Conservation (phyloP, 345 rosid genomes). For the Arabidopsis thaliana region TAIR10.1 NC_003070.9:29423501-29424000, state of each 20-base stretch:
- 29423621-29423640: conserved; percentile 12
- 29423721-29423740: conserved; percentile 57
- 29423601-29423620: conserved; percentile 28
- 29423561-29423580: background rate
- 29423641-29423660: conserved; percentile 44
- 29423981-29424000: conserved; percentile 81
- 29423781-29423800: conserved; percentile 66
- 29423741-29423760: conserved; percentile 67
- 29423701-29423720: conserved; percentile 54
- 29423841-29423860: conserved; percentile 76
- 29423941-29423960: conserved; percentile 60
- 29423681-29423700: conserved; percentile 55
- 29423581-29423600: background rate
- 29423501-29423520: background rate
- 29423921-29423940: conserved; percentile 69
- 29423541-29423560: conserved; percentile 31
- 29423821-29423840: conserved; percentile 81
- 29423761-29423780: conserved; percentile 68
- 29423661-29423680: conserved; percentile 64
- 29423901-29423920: conserved; percentile 88
- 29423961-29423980: conserved; percentile 62
- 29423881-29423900: conserved; percentile 75
- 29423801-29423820: conserved; percentile 71
- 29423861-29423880: conserved; percentile 63
- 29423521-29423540: background rate